Percentiles rank a stretch among this genome's conserved stretches.
These are phyloP conservation scores for Suillus occidentalis DNA, from an alignment of 768 basidiomycete genomes.

Conservation along the genomic window DNA sequence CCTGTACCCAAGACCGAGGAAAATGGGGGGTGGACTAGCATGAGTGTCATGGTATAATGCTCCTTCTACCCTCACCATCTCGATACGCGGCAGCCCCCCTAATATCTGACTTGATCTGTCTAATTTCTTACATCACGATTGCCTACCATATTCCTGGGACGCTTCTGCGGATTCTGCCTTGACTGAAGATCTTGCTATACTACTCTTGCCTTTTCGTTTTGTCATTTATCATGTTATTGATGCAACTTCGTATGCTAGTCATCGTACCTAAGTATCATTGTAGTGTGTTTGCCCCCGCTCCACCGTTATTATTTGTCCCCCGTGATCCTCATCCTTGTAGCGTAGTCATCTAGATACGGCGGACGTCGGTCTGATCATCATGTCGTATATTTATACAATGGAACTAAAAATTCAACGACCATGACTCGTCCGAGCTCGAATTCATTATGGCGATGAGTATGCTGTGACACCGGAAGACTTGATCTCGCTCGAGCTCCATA, in stretches of 20 bases:
- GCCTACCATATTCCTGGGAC: conserved; percentile 31
- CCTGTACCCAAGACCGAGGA: conserved; percentile 33
- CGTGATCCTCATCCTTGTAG: conserved; percentile 26
- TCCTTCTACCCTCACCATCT: conserved; percentile 7
- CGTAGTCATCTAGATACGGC: conserved; percentile 33
- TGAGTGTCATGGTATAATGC: conserved; percentile 32
- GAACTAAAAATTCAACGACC: conserved; percentile 16
- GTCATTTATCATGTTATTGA: conserved; percentile 13
- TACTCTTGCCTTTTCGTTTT: conserved; percentile 9
- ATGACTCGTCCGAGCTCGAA: neutral
- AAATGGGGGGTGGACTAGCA: conserved; percentile 31
- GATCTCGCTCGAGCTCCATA: neutral
- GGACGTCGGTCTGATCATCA: conserved; percentile 16
- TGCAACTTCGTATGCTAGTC: conserved; percentile 10
- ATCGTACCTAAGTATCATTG: conserved; percentile 11
- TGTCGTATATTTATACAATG: conserved; percentile 30
- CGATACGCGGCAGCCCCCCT: conserved; percentile 22
- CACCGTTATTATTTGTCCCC: conserved; percentile 7
- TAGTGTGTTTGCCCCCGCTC: conserved; percentile 3
- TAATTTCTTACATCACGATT: conserved; percentile 22
- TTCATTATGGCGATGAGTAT: neutral
- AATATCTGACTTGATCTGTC: conserved; percentile 24
- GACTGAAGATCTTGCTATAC: conserved; percentile 6
- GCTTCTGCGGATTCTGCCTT: conserved; percentile 26
- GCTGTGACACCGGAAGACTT: neutral